phyloP scores from a whole-genome alignment of 2,329 filamentous ascomycete genomes.

The Alternaria ventricosa region DNA sequence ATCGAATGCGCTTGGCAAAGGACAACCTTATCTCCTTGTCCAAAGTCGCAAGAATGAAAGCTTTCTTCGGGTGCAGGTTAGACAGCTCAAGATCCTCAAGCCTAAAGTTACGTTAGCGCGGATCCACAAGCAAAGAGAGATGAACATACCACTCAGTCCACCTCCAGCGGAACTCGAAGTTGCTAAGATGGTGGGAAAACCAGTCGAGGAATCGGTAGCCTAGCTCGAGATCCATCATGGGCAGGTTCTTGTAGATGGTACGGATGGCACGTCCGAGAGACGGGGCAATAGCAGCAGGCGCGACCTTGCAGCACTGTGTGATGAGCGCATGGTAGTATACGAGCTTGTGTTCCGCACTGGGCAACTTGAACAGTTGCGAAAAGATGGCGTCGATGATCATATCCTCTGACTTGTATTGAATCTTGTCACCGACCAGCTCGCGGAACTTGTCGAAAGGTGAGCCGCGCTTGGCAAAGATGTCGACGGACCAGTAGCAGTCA shows the following conservation, averaged over 20 bases:
- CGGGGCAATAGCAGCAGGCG: constrained; percentile 93
- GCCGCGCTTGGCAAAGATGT: constrained; percentile 91
- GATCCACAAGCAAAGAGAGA: too few species aligned
- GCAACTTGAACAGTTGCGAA: constrained; percentile 89
- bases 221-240: constrained; percentile 85
- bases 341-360: constrained; percentile 86
- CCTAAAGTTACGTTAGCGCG: constrained; percentile 50
- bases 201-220: constrained; percentile 90
- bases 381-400: constrained; percentile 97
- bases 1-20: constrained; percentile 94
- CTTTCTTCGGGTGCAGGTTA: constrained; percentile 83
- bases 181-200: constrained; percentile 97
- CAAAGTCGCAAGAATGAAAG: constrained; percentile 87
- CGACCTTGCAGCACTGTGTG: constrained; percentile 94
- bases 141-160: constrained; percentile 86
- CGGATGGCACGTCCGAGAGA: constrained; percentile 92
- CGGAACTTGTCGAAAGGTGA: constrained; percentile 90
- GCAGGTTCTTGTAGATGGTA: constrained; percentile 82
- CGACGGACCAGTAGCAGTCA: constrained; percentile 90
- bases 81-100: constrained; percentile 81
- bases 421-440: constrained; percentile 67
- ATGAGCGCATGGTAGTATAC: constrained; percentile 97
- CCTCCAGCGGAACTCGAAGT: constrained; percentile 99
- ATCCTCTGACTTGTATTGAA: constrained; percentile 97
- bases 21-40: constrained; percentile 97